Evolutionary conservation across 371 early-diverging fungal species (phyloP), one percentile per base, ranked within the genome.

Genomic region (Zopfochytrium polystomum): DNA sequence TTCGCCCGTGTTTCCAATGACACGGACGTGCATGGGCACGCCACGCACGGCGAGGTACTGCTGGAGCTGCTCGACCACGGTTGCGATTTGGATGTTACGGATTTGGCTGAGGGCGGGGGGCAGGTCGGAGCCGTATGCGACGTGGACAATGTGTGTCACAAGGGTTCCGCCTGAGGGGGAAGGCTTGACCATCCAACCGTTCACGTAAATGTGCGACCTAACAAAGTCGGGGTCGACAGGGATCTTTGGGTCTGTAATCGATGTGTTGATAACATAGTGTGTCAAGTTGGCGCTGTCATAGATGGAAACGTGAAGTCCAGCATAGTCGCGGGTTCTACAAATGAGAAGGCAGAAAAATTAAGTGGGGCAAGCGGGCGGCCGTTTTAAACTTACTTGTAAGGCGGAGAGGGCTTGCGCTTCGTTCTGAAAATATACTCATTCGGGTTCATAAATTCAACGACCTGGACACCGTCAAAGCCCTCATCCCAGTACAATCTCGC

Each of bases 141-240:
- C 71, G 60, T 83, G 82, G 46, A 81, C 59, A 29, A 86, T 70
- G 67, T 80, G 85, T 0, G 82, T 85, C 5, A 87, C 78, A 55
- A 35, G 27, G 15, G 52, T 9, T 30, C 38, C 38, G n/a, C n/a
- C n/a, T n/a, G n/a, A n/a, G 27, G 56, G 32, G 2, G 56, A 34
- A 22, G 66, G 57, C 44, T 81, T 75, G 31, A 85, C 58, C 30
- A 87, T 72, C 86, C 86, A 87, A 20, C 86, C 88, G 30, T 64
- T 71, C 45, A 85, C 82, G 65, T 77, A 79, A 46, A 87, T 66
- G 25, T 82, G 73, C 15, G 80, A 70, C 59, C 87, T 74, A 33
- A 77, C 76, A 63, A 75, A 80, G 38, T 81, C 80, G 5, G 80
- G 68, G 44, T 77, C 72, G 23, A 73, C 74, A 15, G 85, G 86